Evolutionary conservation across 306 rosid genomes (phyloP).

Genomic region (Argentina anserina): DNA sequence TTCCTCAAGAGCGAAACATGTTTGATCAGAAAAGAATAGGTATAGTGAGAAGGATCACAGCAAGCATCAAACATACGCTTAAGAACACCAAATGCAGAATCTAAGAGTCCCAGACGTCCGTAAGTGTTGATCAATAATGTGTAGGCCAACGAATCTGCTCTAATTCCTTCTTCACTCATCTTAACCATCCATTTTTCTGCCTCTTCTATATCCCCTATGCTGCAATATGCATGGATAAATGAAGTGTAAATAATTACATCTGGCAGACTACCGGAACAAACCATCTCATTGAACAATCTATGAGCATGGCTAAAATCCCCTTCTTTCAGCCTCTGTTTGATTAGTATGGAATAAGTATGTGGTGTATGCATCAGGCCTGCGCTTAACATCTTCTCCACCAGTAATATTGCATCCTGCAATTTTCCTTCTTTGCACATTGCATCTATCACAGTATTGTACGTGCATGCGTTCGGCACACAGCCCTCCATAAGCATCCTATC

Average conservation of each 20-base stretch:
- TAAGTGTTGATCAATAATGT: not conserved
- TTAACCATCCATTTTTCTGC: not conserved
- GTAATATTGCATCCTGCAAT: not conserved
- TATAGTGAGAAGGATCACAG: not conserved
- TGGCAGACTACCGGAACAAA: not conserved
- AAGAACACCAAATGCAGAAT: constrained; percentile 3
- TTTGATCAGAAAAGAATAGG: not conserved
- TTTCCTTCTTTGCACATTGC: not conserved
- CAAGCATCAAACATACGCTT: not conserved
- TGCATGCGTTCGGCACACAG: not conserved
- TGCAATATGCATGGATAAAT: not conserved
- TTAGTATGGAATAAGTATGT: not conserved
- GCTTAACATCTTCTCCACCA: not conserved
- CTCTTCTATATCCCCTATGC: not conserved
- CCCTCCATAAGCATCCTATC: not conserved
- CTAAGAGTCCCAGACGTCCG: not conserved
- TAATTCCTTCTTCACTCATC: not conserved
- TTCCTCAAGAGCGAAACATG: not conserved
- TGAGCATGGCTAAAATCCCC: not conserved
- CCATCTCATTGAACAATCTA: not conserved
- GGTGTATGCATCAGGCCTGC: not conserved
- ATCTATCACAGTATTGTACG: not conserved
- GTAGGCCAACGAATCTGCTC: not conserved
- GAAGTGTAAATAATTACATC: not conserved
- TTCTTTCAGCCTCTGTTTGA: not conserved